A percentile compares a stretch with the other conserved stretches of the same genome.
Conservation (phyloP, 2,329 filamentous ascomycete genomes). For the Zymoseptoria pseudotritici region DNA sequence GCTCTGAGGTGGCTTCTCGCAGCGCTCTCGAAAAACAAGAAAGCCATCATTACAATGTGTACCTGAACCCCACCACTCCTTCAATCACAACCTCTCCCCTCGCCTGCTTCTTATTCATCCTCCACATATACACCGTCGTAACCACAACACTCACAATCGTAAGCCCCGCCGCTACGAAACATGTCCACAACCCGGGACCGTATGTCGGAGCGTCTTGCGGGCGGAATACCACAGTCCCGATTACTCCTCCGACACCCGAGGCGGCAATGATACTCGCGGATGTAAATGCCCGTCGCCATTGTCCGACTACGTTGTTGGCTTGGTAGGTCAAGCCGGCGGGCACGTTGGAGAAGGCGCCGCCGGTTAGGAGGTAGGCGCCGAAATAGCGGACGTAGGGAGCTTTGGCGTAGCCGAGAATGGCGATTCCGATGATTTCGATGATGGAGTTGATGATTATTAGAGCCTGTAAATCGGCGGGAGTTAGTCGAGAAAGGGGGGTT, state of each 20-base stretch:
- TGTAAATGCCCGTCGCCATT: neutral
- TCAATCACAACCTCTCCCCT: slow-evolving; percentile 6
- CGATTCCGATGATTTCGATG: slow-evolving; percentile 56
- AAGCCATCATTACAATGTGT: neutral
- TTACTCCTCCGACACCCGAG: slow-evolving; percentile 68
- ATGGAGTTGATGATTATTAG: slow-evolving; percentile 59
- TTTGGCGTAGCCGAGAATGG: slow-evolving; percentile 62
- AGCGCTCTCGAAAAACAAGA: no score
- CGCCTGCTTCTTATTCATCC: slow-evolving; percentile 5
- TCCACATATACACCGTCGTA: slow-evolving; percentile 6
- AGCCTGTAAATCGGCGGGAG: neutral
- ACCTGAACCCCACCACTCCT: slow-evolving; percentile 7
- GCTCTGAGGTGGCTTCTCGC: no score
- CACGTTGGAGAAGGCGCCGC: slow-evolving; percentile 67
- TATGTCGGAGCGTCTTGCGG: slow-evolving; percentile 5
- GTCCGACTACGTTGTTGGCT: slow-evolving; percentile 61
- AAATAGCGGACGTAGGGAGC: slow-evolving; percentile 57
- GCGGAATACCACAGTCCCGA: slow-evolving; percentile 64
- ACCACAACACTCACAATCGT: slow-evolving; percentile 4
- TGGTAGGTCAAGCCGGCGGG: slow-evolving; percentile 67
- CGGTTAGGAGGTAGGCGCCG: slow-evolving; percentile 65
- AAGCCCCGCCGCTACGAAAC: slow-evolving; percentile 3
- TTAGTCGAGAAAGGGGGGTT: neutral
- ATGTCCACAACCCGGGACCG: slow-evolving; percentile 4
- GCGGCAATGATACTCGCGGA: slow-evolving; percentile 51